A percentile compares a stretch with the other conserved stretches of the same genome.
Conservation (phyloP, 23 red algal genomes). For the Gracilaria vermiculophylla region DNA sequence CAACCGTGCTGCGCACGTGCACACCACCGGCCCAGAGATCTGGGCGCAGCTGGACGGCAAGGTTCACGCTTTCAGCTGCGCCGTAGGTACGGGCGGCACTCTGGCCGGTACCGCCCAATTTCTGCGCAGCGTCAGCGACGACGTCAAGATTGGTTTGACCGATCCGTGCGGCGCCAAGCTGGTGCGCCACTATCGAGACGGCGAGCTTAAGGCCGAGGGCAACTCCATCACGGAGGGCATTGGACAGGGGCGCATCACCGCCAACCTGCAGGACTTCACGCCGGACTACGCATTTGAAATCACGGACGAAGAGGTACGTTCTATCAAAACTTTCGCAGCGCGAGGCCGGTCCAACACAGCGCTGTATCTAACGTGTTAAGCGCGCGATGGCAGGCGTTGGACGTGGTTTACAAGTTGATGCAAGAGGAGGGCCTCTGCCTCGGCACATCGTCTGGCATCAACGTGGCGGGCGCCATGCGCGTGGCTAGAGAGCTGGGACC, state of each 20-base stretch:
- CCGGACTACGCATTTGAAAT: slow-evolving; percentile 84
- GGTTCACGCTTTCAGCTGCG: slow-evolving; percentile 75
- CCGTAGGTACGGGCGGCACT: slow-evolving; percentile 82
- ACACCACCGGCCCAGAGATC: slow-evolving; percentile 89
- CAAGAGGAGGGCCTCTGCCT: slow-evolving; percentile 76
- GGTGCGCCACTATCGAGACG: slow-evolving; percentile 69
- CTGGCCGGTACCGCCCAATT: slow-evolving; percentile 60
- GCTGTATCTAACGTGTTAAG: too few relatives aligned
- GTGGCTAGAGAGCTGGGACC: slow-evolving; percentile 67
- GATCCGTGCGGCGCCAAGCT: slow-evolving; percentile 82
- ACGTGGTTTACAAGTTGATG: slow-evolving; percentile 68
- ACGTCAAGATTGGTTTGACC: slow-evolving; percentile 75
- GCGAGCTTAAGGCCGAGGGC: slow-evolving; percentile 65
- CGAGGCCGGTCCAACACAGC: too few relatives aligned
- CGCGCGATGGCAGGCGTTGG: slow-evolving; percentile 48
- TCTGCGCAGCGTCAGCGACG: slow-evolving; percentile 49
- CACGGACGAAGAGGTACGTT: slow-evolving; percentile 50
- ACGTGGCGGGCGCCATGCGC: slow-evolving; percentile 79
- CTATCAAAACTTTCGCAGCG: too few relatives aligned
- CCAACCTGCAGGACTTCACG: slow-evolving; percentile 68
- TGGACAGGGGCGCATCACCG: slow-evolving; percentile 82
- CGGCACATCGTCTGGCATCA: slow-evolving; percentile 76
- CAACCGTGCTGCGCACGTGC: slow-evolving; percentile 71
- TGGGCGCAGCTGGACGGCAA: slow-evolving; percentile 70
- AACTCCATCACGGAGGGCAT: slow-evolving; percentile 83